Base-by-base conservation (phyloP, 805 yeast genomes). In the Saccharomycopsis malanga region DNA sequence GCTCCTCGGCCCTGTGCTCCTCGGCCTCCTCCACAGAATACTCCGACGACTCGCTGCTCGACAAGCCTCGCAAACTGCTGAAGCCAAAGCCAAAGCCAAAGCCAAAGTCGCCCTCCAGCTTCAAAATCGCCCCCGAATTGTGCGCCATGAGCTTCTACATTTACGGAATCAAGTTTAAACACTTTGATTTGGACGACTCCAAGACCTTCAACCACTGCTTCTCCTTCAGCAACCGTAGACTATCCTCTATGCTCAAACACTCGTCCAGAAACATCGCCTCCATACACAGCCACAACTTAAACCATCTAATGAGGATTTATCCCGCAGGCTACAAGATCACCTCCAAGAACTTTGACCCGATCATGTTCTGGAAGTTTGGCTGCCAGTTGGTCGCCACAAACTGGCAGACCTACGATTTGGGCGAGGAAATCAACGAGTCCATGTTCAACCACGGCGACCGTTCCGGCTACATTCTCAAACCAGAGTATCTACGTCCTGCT, bases 371-470 rank as follows among this genome's bases (percentile, higher is more conserved):
- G 98, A 71, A 71, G 42, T 68, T 74, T 40, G 99, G 99, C 0
- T 82, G 75, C 9, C 98, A 93, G 59, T 77, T 93, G 87, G 98
- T 86, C 3, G 98, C 98, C 0, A 81, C 96, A 0, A 93, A 91
- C 60, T 91, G 97, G 97, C 98, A 91, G 63, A 82, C 93, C 0
- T 82, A 77, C 60, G 98, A 93, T 59, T 49, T 79, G 15, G 96
- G 97, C 0, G 91, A 89, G 59, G 96, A 88, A 59, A 58, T 93
- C 9, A 89, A 88, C 61, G 84, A 84, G 53, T 86, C 96, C 3
- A 66, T 88, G 74, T 87, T 91, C 62, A 73, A 69, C 39, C 57
- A 54, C 34, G 54, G 57, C 7, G 45, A 56, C 15, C 54, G 57
- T 44, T 57, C 55, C 41, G 99, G 99, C 0, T 93, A 87, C 59